Conservation (phyloP, 2,329 filamentous ascomycete genomes). For the Arthrobotrys conoides region DNA sequence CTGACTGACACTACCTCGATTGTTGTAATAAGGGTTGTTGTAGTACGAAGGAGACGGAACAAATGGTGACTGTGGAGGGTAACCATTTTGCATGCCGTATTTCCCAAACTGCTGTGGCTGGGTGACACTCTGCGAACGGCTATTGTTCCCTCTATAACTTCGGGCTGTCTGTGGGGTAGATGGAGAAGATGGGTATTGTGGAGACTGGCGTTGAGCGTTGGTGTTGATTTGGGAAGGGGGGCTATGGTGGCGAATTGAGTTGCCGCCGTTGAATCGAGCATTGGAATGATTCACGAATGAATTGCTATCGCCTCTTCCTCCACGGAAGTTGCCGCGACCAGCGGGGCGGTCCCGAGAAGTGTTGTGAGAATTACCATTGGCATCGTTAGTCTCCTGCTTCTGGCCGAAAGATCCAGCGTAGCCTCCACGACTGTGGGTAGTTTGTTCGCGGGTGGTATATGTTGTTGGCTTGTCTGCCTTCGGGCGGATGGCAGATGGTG, state of each 20-base stretch:
- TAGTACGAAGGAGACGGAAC: slow-evolving; percentile 56
- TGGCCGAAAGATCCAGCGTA: slow-evolving; percentile 37
- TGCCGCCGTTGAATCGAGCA: slow-evolving; percentile 45
- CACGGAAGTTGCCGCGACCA: slow-evolving; percentile 61
- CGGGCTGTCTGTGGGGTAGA: slow-evolving; percentile 56
- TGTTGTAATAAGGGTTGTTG: slow-evolving; percentile 51
- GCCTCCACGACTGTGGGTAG: slow-evolving; percentile 22
- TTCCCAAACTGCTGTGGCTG: slow-evolving; percentile 56
- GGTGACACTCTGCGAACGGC: slow-evolving; percentile 48
- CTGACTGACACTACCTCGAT: slow-evolving; percentile 44
- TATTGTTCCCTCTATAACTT: slow-evolving; percentile 43
- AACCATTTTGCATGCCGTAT: slow-evolving; percentile 55
- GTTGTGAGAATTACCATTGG: slow-evolving; percentile 26
- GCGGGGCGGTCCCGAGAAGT: slow-evolving; percentile 45
- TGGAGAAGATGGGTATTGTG: slow-evolving; percentile 57
- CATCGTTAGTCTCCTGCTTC: slow-evolving; percentile 45
- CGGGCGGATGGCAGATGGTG: slow-evolving; percentile 43
- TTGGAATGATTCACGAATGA: slow-evolving; percentile 57
- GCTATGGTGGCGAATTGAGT: slow-evolving; percentile 58
- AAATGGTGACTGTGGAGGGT: slow-evolving; percentile 53
- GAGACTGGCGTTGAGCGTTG: slow-evolving; percentile 52
- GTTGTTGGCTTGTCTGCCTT: slow-evolving; percentile 47
- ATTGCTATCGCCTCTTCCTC: slow-evolving; percentile 57
- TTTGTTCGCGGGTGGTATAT: slow-evolving; percentile 40
- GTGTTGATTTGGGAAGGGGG: slow-evolving; percentile 59